A percentile compares a stretch with the other conserved stretches of the same genome.
Conservation (phyloP, 2,329 filamentous ascomycete genomes). For the Beauveria rudraprayagi region DNA sequence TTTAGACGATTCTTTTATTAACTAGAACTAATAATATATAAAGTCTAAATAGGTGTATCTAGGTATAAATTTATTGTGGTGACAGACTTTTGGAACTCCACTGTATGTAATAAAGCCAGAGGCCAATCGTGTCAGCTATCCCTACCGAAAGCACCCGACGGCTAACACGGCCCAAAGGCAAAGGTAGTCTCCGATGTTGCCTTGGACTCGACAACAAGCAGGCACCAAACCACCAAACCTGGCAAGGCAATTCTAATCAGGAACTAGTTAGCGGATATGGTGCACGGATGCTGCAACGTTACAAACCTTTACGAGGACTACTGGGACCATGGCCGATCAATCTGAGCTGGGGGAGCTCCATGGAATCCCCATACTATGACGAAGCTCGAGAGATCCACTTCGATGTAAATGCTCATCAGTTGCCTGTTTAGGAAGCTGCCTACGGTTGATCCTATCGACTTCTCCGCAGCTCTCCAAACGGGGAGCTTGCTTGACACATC, state of each 20-base stretch:
- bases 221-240: background rate
- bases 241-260: background rate
- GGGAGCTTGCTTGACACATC: background rate
- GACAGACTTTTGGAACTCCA: too few relatives aligned
- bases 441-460: background rate
- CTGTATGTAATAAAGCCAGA: too few relatives aligned
- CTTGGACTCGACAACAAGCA: background rate
- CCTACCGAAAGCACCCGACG: too few relatives aligned
- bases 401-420: slow-evolving; percentile 1
- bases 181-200: too few relatives aligned
- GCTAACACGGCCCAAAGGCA: too few relatives aligned
- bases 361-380: background rate
- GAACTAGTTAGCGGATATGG: background rate
- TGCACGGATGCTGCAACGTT: slow-evolving; percentile 10
- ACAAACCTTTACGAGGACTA: background rate
- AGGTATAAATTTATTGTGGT: too few relatives aligned
- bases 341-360: background rate
- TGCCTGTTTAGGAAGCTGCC: slow-evolving; percentile 2
- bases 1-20: too few relatives aligned
- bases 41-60: too few relatives aligned
- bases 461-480: background rate
- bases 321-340: background rate
- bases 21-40: too few relatives aligned
- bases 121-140: too few relatives aligned
- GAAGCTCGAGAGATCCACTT: background rate